These are phyloP conservation scores for Sordariomycetes sp. DNA, from an alignment of 2,329 filamentous ascomycete species.

Conservation along the genomic window DNA sequence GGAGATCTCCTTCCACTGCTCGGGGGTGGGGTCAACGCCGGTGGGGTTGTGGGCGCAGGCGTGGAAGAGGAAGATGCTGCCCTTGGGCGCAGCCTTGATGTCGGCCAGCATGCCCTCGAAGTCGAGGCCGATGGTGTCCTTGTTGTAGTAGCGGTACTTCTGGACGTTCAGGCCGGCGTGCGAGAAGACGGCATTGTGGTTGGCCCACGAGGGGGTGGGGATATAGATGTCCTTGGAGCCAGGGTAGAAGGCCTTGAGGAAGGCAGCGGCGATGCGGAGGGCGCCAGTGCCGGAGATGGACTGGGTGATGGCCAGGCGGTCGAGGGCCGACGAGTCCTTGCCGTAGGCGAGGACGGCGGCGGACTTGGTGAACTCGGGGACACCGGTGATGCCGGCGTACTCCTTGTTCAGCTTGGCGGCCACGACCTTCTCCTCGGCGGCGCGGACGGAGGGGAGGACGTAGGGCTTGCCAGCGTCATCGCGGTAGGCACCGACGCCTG, in stretches of 20 bases:
- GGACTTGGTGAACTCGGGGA: slow-evolving; percentile 86
- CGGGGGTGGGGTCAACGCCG: slow-evolving; percentile 82
- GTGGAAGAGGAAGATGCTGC: slow-evolving; percentile 87
- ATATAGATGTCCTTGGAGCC: slow-evolving; percentile 94
- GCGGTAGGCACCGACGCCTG: slow-evolving; percentile 93
- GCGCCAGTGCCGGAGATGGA: slow-evolving; percentile 97
- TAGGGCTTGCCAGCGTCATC: slow-evolving; percentile 97
- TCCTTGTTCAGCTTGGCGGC: slow-evolving; percentile 80
- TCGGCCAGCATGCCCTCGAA: slow-evolving; percentile 89
- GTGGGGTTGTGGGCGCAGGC: slow-evolving; percentile 98
- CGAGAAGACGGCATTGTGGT: slow-evolving; percentile 94
- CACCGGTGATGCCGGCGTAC: slow-evolving; percentile 94
- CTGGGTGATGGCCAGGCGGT: slow-evolving; percentile 84
- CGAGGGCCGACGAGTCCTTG: slow-evolving; percentile 62
- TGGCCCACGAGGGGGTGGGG: slow-evolving; percentile 92
- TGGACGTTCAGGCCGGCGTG: slow-evolving; percentile 85
- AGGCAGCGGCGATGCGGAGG: slow-evolving; percentile 86
- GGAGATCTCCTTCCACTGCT: slow-evolving; percentile 90
- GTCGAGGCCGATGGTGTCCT: slow-evolving; percentile 95
- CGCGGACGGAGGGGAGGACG: slow-evolving; percentile 84
- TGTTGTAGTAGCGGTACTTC: slow-evolving; percentile 98
- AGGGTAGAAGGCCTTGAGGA: slow-evolving; percentile 85
- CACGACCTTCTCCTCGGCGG: slow-evolving; percentile 81
- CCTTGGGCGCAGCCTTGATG: slow-evolving; percentile 77
- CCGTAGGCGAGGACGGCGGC: slow-evolving; percentile 90